Conservation (phyloP, 805 yeast genomes). For the Kuraishia molischiana region DNA sequence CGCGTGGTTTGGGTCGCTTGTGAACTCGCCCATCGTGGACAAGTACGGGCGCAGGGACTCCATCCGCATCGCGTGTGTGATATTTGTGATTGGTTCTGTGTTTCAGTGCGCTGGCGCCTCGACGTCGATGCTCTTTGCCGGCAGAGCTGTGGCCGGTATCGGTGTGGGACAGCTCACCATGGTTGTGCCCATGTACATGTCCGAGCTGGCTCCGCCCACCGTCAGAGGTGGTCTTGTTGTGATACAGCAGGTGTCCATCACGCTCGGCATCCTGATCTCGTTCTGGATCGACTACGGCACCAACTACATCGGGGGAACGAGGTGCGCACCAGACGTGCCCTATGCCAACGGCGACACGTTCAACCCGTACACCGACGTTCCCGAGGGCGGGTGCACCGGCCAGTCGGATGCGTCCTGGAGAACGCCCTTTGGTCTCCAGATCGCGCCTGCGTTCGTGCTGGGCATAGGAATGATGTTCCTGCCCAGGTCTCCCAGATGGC, state of each 20-base stretch:
- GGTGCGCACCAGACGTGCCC: constrained; percentile 15
- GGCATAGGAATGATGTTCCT: constrained; percentile 28
- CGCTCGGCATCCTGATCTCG: constrained; percentile 59
- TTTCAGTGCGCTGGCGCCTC: constrained; percentile 37
- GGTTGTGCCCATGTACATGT: constrained; percentile 63
- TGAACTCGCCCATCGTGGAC: constrained; percentile 42
- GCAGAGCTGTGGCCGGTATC: constrained; percentile 57
- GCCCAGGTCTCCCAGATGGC: constrained; percentile 45
- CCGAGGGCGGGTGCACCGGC: constrained; percentile 13
- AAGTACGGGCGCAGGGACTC: constrained; percentile 45
- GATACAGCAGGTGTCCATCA: constrained; percentile 44
- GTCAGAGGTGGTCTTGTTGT: constrained; percentile 65
- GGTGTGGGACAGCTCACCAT: constrained; percentile 71
- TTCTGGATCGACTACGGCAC: constrained; percentile 57
- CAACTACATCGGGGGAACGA: constrained; percentile 35
- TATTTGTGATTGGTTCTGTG: constrained; percentile 57
- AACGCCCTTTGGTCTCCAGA: constrained; percentile 38
- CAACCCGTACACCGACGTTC: constrained; percentile 17
- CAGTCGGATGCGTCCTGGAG: constrained; percentile 20
- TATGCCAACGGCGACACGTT: constrained; percentile 8
- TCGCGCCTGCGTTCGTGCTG: constrained; percentile 35
- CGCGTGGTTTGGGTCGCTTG: constrained; percentile 45
- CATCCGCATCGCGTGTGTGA: constrained; percentile 39
- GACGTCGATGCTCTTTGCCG: constrained; percentile 42
- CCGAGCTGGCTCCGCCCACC: constrained; percentile 56